Conservation (phyloP, 192 early-diverging fungal genomes). For the Coemansia sp. region DNA sequence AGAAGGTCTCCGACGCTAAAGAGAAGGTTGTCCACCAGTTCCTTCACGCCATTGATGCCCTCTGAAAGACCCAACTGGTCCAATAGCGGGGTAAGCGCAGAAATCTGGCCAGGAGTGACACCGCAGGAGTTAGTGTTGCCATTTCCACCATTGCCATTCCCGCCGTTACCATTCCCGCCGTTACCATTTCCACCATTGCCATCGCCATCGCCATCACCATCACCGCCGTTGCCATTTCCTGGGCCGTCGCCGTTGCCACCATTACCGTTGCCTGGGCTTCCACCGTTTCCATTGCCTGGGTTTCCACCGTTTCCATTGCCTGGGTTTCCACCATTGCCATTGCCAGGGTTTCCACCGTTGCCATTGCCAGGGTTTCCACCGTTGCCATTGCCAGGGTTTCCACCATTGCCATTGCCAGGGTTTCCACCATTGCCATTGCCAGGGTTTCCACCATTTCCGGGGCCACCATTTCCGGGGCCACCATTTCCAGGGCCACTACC, state of each 20-base stretch:
- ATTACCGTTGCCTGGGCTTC: slow-evolving; percentile 5
- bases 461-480: slow-evolving; percentile 8
- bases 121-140: slow-evolving; percentile 34
- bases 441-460: slow-evolving; percentile 7
- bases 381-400: slow-evolving; percentile 2
- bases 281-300: slow-evolving; percentile 12
- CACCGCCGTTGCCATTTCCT: neutral
- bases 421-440: slow-evolving; percentile 12
- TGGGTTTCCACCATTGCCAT: slow-evolving; percentile 5
- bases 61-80: slow-evolving; percentile 35
- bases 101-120: slow-evolving; percentile 36
- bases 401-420: slow-evolving; percentile 3
- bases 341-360: slow-evolving; percentile 6
- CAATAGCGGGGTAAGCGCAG: slow-evolving; percentile 48
- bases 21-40: slow-evolving; percentile 41
- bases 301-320: slow-evolving; percentile 12
- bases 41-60: slow-evolving; percentile 42
- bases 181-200: neutral
- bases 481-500: slow-evolving; percentile 9
- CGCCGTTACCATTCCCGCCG: slow-evolving; percentile 7
- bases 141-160: slow-evolving; percentile 3
- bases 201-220: slow-evolving; percentile 4
- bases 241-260: slow-evolving; percentile 4
- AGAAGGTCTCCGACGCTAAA: slow-evolving; percentile 34
- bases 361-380: slow-evolving; percentile 4